Conservation (phyloP, 371 early-diverging fungal genomes). For the Mucor lusitanicus region DNA sequence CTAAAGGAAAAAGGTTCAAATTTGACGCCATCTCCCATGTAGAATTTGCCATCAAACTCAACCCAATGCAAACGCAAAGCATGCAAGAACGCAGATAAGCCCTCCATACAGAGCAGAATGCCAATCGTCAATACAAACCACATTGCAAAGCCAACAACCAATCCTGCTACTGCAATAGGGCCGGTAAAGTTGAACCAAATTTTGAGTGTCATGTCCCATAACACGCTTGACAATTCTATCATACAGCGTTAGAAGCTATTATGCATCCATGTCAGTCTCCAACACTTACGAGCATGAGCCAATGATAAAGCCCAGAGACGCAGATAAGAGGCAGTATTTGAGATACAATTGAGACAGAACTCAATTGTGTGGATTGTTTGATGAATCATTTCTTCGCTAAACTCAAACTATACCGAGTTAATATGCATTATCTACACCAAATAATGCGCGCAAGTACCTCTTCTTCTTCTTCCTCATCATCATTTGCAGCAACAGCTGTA, state of each 20-base stretch:
- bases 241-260: neutral
- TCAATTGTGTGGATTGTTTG: slow-evolving; percentile 99
- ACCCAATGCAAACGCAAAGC: slow-evolving; percentile 99
- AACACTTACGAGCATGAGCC: slow-evolving; percentile 92
- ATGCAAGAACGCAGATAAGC: slow-evolving; percentile 98
- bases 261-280: neutral
- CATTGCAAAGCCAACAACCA: slow-evolving; percentile 72
- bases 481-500: slow-evolving; percentile 28
- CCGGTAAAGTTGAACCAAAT: slow-evolving; percentile 63
- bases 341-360: slow-evolving; percentile 97
- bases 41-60: slow-evolving; percentile 99
- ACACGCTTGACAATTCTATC: slow-evolving; percentile 93
- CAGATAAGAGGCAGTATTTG: slow-evolving; percentile 99
- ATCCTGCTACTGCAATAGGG: slow-evolving; percentile 59
- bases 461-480: slow-evolving; percentile 55
- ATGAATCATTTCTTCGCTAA: slow-evolving; percentile 93
- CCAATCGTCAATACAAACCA: slow-evolving; percentile 88
- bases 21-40: slow-evolving; percentile 57
- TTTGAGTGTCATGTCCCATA: slow-evolving; percentile 95
- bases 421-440: no score
- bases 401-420: slow-evolving; percentile 74
- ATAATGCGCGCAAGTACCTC: no score
- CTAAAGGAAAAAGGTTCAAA: slow-evolving; percentile 52
- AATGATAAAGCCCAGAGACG: slow-evolving; percentile 99
- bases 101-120: slow-evolving; percentile 97